These are phyloP conservation scores for Phyllosticta citribraziliensis DNA, from an alignment of 2,329 filamentous ascomycete species.

Conservation along the genomic window DNA sequence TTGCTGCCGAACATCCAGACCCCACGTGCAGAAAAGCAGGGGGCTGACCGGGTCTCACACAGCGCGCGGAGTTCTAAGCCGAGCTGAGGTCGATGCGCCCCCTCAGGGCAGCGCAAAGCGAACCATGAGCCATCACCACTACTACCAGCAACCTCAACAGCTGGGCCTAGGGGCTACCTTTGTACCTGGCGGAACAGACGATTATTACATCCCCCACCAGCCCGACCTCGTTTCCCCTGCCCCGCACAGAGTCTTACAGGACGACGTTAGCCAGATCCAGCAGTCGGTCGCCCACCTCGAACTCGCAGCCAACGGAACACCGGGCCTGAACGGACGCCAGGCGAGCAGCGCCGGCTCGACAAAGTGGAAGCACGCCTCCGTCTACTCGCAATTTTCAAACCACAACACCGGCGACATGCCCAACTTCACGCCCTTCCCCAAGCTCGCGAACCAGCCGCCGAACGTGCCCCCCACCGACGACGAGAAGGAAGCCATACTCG, in stretches of 20 bases:
- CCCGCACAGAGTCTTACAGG: conserved; percentile 82
- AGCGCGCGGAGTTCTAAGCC: background rate
- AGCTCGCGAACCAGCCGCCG: conserved; percentile 64
- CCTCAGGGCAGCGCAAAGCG: background rate
- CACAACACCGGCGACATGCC: conserved; percentile 45
- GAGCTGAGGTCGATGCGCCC: background rate
- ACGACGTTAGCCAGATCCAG: conserved; percentile 77
- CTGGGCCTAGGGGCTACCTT: conserved; percentile 45
- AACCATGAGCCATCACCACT: conserved; percentile 5
- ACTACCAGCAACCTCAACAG: conserved; percentile 5
- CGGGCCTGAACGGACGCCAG: conserved; percentile 1
- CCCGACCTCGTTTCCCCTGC: conserved; percentile 60
- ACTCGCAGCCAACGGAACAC: conserved; percentile 56
- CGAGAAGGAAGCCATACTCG: conserved; percentile 82
- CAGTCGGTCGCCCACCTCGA: conserved; percentile 85
- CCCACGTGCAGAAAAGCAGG: background rate
- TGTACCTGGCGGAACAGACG: conserved; percentile 56
- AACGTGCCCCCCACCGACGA: conserved; percentile 92
- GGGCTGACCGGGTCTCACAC: background rate
- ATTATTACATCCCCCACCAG: conserved; percentile 52
- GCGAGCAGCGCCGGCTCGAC: conserved; percentile 1
- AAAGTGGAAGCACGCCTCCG: conserved; percentile 19
- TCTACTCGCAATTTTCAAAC: conserved; percentile 29
- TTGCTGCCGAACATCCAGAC: background rate
- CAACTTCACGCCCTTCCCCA: conserved; percentile 86